Evolutionary conservation across 345 rosid species (phyloP), one percentile per base, ranked within the genome.

Genomic region (Lepidium aucheri): DNA sequence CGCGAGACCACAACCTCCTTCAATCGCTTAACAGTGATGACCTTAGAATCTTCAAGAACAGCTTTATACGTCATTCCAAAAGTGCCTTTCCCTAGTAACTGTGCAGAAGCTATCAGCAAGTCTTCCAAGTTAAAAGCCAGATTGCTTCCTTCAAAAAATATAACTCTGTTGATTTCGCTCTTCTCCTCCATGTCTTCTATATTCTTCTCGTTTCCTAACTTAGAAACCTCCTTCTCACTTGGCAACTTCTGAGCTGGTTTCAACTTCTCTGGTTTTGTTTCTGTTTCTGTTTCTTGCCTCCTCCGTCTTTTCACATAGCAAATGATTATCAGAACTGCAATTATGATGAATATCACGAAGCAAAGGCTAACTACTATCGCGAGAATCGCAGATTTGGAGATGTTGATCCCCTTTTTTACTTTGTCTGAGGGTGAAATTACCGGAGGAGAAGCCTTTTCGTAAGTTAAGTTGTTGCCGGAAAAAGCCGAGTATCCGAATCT

Each of bases 11-110:
- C 72, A 32, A 87, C 79, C 72, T 88, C 96, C 74, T 88, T 94
- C 85, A 94, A 58, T 74, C 99, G 76, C 82, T 94, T 95, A 32
- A 91, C 97, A 9, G 84, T 91, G 32, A 91, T 82, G 3, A 91
- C 83, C 33, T 83, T 83, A 4, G 85, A 76, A 68, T 95, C 99
- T 59, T 84, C 91, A 63, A 95, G 68, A 53, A 82, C 82, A 1
- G 96, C 96, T 75, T 81, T 95, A 30, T 91, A 95, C 1, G 96
- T 85, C 79, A 85, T 83, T 41, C 97, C 97, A 18, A 85, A 86
- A 47, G 79, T 78, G n/a, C 99, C 99, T 54, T 90, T 94, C 54
- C 97, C 97, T 13, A 94, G 85, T 55, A 90, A 86, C 85, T 88
- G 95, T 9, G 99, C 97, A 4, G 99, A 94, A 26, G 99, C 93